Evolutionary conservation across 83 land plant genomes (phyloP), one percentile per base, ranked within the genome.

Genomic region (Diphasiastrum complanatum): DNA sequence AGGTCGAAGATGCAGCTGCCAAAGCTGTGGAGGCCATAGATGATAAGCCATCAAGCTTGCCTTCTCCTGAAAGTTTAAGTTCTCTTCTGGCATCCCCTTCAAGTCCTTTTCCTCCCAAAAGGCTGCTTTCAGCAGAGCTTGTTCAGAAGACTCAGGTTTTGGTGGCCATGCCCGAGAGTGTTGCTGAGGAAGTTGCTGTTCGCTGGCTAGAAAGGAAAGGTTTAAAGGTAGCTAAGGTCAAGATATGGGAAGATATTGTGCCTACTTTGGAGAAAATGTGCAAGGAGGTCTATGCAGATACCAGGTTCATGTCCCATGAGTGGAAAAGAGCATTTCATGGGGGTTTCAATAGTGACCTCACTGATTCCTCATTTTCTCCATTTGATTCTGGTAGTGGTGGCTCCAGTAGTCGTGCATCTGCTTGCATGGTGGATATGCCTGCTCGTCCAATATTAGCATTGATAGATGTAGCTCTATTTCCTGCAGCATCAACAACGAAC

Each of bases 201-300:
- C 35, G 59, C 19, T 55, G 59, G 59, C 27, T 55, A 27, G 59
- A 55, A 19, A 55, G 31, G 35, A 25, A 32, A 32, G 59, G 59
- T 26, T 20, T 27, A 55, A 55, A 27, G 19, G 59, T 55, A 11
- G 6, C 59, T 55, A 20, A 19, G 6, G 59, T 55, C 34, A 55
- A 27, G n/a, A 55, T 20, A 20, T 55, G 34, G 34, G 35, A 25
- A 19, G 59, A 55, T 32, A 30, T 55, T 10, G 16, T 32, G 14
- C 35, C 59, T 11, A 55, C 30, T 6, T 27, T 55, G 30, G 59
- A 55, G 19, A 30, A 14, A 11, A 27, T 55, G 1, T 55, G 59
- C 35, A 55, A 32, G 14, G 18, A 27, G 6, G 6, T 55, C 27
- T 11, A 0, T 11, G 38, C 31, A 10, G 27, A 27, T 16, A 6